phyloP scores from a whole-genome alignment of 169 alveolate species.

The Plasmodium coatneyi region DNA sequence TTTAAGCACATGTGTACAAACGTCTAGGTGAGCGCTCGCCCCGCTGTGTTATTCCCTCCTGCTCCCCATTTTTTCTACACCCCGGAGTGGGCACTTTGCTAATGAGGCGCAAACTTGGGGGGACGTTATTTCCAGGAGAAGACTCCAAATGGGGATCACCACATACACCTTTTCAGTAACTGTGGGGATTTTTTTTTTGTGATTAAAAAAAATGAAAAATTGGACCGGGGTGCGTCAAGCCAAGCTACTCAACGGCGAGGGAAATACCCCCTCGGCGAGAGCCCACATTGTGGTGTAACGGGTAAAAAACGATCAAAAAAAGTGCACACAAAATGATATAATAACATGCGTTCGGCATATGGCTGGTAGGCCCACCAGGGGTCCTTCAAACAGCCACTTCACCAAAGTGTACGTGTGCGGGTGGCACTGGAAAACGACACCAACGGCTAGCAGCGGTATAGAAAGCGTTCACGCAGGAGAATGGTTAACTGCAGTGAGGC shows the following conservation, averaged over 20 bases:
- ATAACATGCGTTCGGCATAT: background rate
- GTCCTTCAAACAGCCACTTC: background rate
- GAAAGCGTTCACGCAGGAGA: background rate
- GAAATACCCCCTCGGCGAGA: background rate
- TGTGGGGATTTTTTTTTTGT: background rate
- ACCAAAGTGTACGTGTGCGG: background rate
- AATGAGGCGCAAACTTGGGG: background rate
- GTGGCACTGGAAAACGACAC: background rate
- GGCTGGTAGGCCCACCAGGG: background rate
- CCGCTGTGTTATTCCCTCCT: background rate
- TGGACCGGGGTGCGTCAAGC: background rate
- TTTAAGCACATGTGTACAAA: background rate
- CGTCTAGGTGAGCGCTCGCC: background rate
- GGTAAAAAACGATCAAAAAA: background rate
- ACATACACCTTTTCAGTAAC: background rate
- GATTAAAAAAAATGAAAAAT: background rate
- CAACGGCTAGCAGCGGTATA: background rate
- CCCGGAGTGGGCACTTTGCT: background rate
- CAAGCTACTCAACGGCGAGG: background rate
- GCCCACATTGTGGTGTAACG: background rate
- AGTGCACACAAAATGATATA: background rate
- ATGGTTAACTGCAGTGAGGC: background rate
- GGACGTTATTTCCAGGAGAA: background rate
- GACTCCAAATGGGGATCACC: background rate
- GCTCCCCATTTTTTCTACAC: background rate